Percentiles rank a stretch among this genome's conserved stretches.
These are phyloP conservation scores for Suillus subluteus DNA, from an alignment of 768 basidiomycete genomes.

Conservation along the genomic window DNA sequence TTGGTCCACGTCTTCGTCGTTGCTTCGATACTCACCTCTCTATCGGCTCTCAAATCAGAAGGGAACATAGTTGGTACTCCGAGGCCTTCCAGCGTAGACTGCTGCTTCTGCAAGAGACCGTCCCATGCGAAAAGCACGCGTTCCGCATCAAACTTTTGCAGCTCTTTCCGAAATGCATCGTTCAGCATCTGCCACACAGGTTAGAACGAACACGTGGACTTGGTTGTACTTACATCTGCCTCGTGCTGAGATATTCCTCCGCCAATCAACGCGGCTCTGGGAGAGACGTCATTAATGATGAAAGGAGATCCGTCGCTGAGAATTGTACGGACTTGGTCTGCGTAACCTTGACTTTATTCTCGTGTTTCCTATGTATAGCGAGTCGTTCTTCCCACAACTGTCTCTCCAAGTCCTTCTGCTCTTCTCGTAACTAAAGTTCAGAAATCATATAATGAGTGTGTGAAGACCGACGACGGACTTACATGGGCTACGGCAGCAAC, in stretches of 20 bases:
- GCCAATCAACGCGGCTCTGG: constrained; percentile 71
- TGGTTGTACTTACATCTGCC: constrained; percentile 33
- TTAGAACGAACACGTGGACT: constrained; percentile 13
- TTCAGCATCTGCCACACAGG: constrained; percentile 42
- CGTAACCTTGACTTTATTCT: constrained; percentile 71
- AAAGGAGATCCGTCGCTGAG: constrained; percentile 1
- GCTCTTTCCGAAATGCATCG: constrained; percentile 63
- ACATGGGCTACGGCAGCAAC: constrained; percentile 57
- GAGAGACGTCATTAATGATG: constrained; percentile 12
- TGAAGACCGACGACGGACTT: constrained; percentile 19
- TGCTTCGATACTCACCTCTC: constrained; percentile 52
- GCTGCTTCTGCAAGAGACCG: constrained; percentile 70
- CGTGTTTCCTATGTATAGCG: constrained; percentile 63
- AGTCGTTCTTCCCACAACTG: constrained; percentile 70
- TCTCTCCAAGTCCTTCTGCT: constrained; percentile 71
- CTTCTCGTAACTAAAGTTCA: constrained; percentile 60
- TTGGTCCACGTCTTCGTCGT: constrained; percentile 4
- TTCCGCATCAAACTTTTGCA: constrained; percentile 70
- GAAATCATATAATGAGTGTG: constrained; percentile 14
- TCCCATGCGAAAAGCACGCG: constrained; percentile 78
- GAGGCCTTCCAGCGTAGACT: constrained; percentile 59
- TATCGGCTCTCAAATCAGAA: constrained; percentile 48
- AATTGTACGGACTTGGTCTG: constrained; percentile 57
- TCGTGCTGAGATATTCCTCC: constrained; percentile 69
- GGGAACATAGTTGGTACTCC: constrained; percentile 75